Base-by-base conservation (phyloP, 2,329 filamentous ascomycete genomes). In the Cytospora leucostoma region DNA sequence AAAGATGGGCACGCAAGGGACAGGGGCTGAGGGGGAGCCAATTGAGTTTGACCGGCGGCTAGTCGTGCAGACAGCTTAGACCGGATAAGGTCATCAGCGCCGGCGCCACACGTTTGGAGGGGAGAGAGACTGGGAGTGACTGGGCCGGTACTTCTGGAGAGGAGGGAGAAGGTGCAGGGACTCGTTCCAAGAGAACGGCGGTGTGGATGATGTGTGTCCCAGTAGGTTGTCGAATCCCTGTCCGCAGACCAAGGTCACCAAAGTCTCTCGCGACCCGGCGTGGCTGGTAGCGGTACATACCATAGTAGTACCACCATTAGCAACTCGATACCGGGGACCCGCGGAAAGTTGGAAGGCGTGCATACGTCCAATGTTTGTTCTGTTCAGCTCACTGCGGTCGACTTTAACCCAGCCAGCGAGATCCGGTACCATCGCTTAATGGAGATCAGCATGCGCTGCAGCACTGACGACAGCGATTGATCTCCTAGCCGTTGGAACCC, bases 171-270 rank as follows among this genome's bases (percentile, higher is more conserved):
- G 19, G 44, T 47, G 44, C n/a, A 47, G n/a, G 44, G 44, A 47
- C 44, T 47, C 21, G 44, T 47, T 47, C 44, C 44, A 47, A 47
- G 44, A 47, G 44, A 47, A 47, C 44, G 44, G 44, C 44, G 44
- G 44, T 47, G 44, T 47, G 44, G 44, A 47, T 47, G 44, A 47
- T 47, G 44, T 5, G 44, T 47, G n/a, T 12, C n/a, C 44, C 44
- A 10, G 44, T 47, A 47, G 44, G 27, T 19, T 47, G 44, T 21
- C 13, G n/a, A 10, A 47, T 19, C 44, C 44, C n/a, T 47, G 44
- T 47, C 44, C 44, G n/a, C 44, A 21, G n/a, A 21, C 44, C 19
- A 21, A 37, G 27, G 27, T 27, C 27, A 27, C 27, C 27, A 27
- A 47, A 19, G 44, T 47, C 44, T 12, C n/a, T 47, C n/a, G 10